phyloP scores from a whole-genome alignment of 257 asterid genomes.

The Lantana camara region DNA sequence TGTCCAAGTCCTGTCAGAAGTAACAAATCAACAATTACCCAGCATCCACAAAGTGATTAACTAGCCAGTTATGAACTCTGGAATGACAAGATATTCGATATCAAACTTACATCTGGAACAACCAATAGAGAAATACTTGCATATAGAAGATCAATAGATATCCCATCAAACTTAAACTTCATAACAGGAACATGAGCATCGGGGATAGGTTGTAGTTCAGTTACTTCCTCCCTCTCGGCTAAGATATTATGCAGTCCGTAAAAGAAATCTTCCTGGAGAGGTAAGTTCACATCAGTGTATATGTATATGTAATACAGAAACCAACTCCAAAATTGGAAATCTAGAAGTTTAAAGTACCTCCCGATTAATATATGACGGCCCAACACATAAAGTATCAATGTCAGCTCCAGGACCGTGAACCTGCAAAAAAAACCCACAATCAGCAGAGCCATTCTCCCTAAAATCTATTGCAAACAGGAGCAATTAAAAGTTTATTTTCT shows the following conservation, averaged over 20 bases:
- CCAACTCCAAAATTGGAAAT: conserved; percentile 11
- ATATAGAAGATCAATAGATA: conserved; percentile 91
- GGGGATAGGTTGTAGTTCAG: conserved; percentile 93
- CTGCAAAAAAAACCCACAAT: conserved; percentile 29
- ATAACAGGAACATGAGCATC: conserved; percentile 98
- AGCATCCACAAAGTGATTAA: background rate
- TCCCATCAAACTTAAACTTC: conserved; percentile 95
- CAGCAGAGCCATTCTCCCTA: too few species aligned
- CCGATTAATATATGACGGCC: conserved; percentile 63
- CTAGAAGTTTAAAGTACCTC: conserved; percentile 41
- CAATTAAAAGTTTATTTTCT: background rate
- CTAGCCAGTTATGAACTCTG: background rate
- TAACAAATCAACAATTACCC: background rate
- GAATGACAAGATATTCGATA: background rate
- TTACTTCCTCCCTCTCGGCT: conserved; percentile 71
- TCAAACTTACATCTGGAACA: conserved; percentile 81
- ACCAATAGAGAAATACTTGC: conserved; percentile 87
- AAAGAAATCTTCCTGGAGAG: conserved; percentile 79
- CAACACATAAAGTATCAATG: conserved; percentile 69
- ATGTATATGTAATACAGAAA: background rate
- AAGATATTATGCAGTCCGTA: conserved; percentile 71
- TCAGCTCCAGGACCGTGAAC: conserved; percentile 83
- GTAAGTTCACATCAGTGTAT: conserved; percentile 21
- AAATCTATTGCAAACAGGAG: background rate
- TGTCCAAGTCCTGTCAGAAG: conserved; percentile 79